These are phyloP conservation scores for Lablab purpureus DNA, from an alignment of 306 rosid genomes.

Conservation along the genomic window DNA sequence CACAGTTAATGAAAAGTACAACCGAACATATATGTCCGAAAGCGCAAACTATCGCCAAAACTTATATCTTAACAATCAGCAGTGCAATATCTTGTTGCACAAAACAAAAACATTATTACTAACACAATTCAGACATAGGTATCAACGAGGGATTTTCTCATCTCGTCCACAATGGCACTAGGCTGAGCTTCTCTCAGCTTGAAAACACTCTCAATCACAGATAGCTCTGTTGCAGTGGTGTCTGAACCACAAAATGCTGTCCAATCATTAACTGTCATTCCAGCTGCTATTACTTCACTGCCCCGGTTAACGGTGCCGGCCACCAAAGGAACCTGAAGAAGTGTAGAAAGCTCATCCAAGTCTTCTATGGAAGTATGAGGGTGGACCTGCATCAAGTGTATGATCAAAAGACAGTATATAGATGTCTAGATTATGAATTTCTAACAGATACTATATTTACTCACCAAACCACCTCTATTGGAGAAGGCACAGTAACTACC, in stretches of 20 bases:
- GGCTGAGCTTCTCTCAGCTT: constrained; percentile 90
- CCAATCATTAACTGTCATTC: constrained; percentile 92
- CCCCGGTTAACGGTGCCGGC: constrained; percentile 95
- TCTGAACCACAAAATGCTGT: constrained; percentile 94
- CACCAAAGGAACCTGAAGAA: constrained; percentile 93
- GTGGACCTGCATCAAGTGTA: constrained; percentile 70
- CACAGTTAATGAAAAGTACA: neutral
- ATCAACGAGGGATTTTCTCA: constrained; percentile 89
- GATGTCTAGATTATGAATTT: neutral
- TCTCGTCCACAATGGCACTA: constrained; percentile 82
- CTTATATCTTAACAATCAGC: constrained; percentile 15
- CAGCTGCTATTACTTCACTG: constrained; percentile 88
- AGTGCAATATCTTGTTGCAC: neutral
- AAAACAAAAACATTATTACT: neutral
- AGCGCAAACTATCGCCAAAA: constrained; percentile 28
- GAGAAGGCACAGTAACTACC: constrained; percentile 92
- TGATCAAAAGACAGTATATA: constrained; percentile 4
- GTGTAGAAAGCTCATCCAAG: constrained; percentile 91
- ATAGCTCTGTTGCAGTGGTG: constrained; percentile 93
- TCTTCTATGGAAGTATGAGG: constrained; percentile 95
- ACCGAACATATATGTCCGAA: neutral
- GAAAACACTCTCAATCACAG: constrained; percentile 90
- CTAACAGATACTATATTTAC: neutral
- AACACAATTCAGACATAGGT: constrained; percentile 62
- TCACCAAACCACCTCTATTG: constrained; percentile 94